A percentile compares a stretch with the other conserved stretches of the same genome.
These are phyloP conservation scores for Fraxinus baroniana DNA, from an alignment of 305 asterid genomes.

Conservation along the genomic window DNA sequence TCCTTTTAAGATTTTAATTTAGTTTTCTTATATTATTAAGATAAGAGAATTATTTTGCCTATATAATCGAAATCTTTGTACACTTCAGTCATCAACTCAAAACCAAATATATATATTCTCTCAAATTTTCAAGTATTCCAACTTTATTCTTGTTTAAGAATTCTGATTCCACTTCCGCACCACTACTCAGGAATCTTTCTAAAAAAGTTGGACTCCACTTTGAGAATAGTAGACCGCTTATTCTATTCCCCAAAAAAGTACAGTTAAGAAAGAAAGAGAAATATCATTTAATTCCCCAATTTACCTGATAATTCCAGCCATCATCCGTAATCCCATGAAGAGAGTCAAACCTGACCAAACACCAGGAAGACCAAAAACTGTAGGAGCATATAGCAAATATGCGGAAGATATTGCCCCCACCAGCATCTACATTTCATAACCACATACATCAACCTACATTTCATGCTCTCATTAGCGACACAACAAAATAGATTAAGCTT, in stretches of 20 bases:
- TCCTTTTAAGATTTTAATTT: neutral
- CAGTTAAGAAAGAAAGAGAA: neutral
- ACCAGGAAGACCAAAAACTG: constrained; percentile 66
- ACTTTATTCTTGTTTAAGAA: neutral
- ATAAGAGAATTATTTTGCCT: neutral
- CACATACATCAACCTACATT: constrained; percentile 20
- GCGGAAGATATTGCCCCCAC: constrained; percentile 74
- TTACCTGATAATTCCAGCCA: constrained; percentile 83
- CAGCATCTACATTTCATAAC: constrained; percentile 55
- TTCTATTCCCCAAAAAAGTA: neutral
- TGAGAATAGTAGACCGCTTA: neutral
- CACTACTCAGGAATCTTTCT: neutral
- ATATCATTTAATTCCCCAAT: neutral
- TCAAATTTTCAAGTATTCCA: neutral
- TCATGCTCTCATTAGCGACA: neutral
- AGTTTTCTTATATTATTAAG: neutral
- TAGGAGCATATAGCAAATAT: constrained; percentile 67
- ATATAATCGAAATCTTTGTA: neutral
- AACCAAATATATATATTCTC: too few species aligned
- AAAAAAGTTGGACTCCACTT: neutral
- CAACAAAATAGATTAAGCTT: constrained; percentile 15
- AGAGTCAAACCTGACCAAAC: constrained; percentile 89
- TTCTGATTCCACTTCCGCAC: neutral
- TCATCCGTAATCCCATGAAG: constrained; percentile 75
- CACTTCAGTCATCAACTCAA: too few species aligned